These are phyloP conservation scores for Candida anglica DNA, from an alignment of 805 yeast genomes.

Conservation along the genomic window DNA sequence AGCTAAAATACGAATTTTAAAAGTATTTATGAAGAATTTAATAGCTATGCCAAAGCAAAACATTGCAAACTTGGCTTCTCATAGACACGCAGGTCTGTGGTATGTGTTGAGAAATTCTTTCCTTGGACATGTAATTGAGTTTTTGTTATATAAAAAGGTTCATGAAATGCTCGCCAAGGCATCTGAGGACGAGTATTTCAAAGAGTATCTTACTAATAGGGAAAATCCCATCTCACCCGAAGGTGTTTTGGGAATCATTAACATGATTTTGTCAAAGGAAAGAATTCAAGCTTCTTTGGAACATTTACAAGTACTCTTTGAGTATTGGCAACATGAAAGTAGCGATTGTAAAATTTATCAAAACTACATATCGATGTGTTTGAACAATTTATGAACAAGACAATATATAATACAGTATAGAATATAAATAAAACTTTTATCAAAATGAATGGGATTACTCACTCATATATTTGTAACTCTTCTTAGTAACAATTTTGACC, in stretches of 20 bases:
- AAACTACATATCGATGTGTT: slow-evolving; percentile 18
- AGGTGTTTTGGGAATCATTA: slow-evolving; percentile 5
- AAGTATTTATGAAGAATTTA: slow-evolving; percentile 22
- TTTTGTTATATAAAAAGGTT: slow-evolving; percentile 25
- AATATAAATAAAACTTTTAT: too few relatives aligned
- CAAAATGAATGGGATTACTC: too few relatives aligned
- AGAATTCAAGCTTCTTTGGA: slow-evolving; percentile 16
- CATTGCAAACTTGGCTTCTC: slow-evolving; percentile 31
- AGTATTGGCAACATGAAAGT: slow-evolving; percentile 34
- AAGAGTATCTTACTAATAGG: slow-evolving; percentile 1
- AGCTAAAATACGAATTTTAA: slow-evolving; percentile 22
- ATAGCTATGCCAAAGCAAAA: slow-evolving; percentile 28
- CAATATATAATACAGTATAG: too few relatives aligned
- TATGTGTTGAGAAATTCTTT: slow-evolving; percentile 30
- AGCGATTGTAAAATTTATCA: slow-evolving; percentile 27
- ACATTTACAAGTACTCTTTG: slow-evolving; percentile 24
- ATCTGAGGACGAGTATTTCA: slow-evolving; percentile 8
- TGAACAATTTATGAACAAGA: slow-evolving; percentile 10
- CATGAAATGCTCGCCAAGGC: slow-evolving; percentile 16
- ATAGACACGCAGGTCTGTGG: slow-evolving; percentile 41
- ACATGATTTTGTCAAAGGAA: slow-evolving; percentile 12
- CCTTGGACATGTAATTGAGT: slow-evolving; percentile 25
- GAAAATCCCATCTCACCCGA: background rate
- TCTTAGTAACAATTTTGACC: too few relatives aligned
- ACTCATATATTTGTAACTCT: too few relatives aligned